A percentile compares a stretch with the other conserved stretches of the same genome.
phyloP scores from a whole-genome alignment of 345 rosid species.

The Arabidopsis arenosa region DNA sequence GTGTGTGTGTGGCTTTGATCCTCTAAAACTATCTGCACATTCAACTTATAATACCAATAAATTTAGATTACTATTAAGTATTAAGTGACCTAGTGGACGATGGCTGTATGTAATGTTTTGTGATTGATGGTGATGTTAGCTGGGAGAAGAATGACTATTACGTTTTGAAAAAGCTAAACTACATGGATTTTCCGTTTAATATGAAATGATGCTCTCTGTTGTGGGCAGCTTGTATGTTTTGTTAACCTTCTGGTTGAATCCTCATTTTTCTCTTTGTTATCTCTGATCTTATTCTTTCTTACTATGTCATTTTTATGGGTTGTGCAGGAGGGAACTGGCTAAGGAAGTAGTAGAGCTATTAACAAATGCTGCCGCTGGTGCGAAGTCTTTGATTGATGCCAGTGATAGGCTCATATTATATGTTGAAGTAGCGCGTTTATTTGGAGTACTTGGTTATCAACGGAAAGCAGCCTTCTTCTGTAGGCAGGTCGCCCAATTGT shows the following conservation, averaged over 20 bases:
- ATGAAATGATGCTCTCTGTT: conserved; percentile 13
- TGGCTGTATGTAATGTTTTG: conserved; percentile 3
- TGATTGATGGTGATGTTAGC: conserved; percentile 19
- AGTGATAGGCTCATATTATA: conserved; percentile 86
- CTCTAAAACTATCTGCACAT: background rate
- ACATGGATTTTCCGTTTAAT: conserved; percentile 8
- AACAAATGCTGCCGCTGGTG: conserved; percentile 95
- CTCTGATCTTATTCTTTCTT: conserved; percentile 23
- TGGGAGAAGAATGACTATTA: conserved; percentile 16
- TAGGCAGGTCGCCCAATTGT: conserved; percentile 96
- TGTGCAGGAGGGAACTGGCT: conserved; percentile 77
- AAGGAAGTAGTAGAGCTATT: conserved; percentile 93
- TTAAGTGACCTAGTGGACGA: background rate
- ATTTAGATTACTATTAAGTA: background rate
- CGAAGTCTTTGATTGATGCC: conserved; percentile 92
- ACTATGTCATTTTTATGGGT: conserved; percentile 26
- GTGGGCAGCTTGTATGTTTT: conserved; percentile 14
- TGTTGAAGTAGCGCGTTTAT: conserved; percentile 93
- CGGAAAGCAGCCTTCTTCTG: conserved; percentile 98
- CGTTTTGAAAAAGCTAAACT: background rate
- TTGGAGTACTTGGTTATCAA: conserved; percentile 89
- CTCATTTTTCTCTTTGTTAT: background rate
- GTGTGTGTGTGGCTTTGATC: background rate
- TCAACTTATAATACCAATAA: background rate
- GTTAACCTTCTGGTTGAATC: conserved; percentile 15